Evolutionary conservation across 2,329 filamentous ascomycete genomes (phyloP), one percentile per base, ranked within the genome.

Genomic region (Hirsutella thompsonii): DNA sequence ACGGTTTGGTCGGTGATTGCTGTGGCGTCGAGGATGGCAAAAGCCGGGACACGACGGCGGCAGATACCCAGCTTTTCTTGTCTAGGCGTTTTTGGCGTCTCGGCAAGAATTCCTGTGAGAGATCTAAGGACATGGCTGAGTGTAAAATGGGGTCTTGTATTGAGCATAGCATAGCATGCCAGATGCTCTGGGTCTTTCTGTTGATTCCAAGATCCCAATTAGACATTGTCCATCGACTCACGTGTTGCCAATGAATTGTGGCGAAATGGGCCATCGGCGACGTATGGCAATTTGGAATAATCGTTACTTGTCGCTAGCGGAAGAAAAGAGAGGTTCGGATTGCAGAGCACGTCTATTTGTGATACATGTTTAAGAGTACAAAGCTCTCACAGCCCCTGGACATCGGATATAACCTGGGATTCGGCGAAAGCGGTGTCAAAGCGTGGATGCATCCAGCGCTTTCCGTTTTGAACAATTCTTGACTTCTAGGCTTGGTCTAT

Each of bases 1-100:
- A 30, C 44, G 18, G 19, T 42, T 16, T 37, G 20, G 26, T n/a
- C n/a, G 14, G 32, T 33, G 32, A 16, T 16, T 16, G 32, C 32
- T 18, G 23, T 26, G 6, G 23, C 23, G 23, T 26, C 5, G 21
- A 18, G 42, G 39, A 5, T 23, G 36, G 38, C 44, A 42, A 30
- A 39, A 47, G 49, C 42, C 47, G 51, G 44, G 45, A 48, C 44
- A 44, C 20, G 41, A 39, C 20, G 42, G 45, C 46, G 43, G 44
- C 45, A 47, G 46, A 47, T 47, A 34, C 44, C 42, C 46, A 50
- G 47, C 48, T 42, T 47, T 44, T 47, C 45, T 34, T 42, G 44
- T 44, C 37, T 52, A 47, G 49, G 53, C 50, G 53, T 54, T 47
- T 30, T 45, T 44, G 53, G 52, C 49, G 52, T 55, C 52, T 52